Percentiles rank a stretch among this genome's conserved stretches.
Conservation (phyloP, 192 early-diverging fungal species). For the Linnemannia zychae region DNA sequence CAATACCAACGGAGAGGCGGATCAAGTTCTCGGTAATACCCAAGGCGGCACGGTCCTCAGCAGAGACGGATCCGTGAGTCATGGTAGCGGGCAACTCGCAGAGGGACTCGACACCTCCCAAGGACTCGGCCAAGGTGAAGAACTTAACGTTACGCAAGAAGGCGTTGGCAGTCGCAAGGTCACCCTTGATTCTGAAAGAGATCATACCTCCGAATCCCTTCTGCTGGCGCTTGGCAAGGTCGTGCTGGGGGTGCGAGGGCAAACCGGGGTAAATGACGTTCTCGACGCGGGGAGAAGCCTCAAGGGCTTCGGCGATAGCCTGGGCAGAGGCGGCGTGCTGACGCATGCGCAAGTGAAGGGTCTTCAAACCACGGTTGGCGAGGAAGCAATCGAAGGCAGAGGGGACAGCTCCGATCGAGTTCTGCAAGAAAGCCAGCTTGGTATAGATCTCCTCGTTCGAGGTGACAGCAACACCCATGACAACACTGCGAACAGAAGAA, state of each 20-base stretch:
- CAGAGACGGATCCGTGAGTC: conserved; percentile 93
- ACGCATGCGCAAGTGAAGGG: conserved; percentile 94
- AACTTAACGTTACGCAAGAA: conserved; percentile 86
- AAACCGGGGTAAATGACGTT: conserved; percentile 96
- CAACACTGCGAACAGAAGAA: conserved; percentile 62
- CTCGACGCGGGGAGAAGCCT: conserved; percentile 77
- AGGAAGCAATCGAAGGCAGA: conserved; percentile 97
- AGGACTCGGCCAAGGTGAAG: conserved; percentile 96
- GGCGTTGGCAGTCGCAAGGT: conserved; percentile 81
- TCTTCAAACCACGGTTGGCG: conserved; percentile 96
- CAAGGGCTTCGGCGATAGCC: conserved; percentile 84
- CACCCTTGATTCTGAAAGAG: conserved; percentile 91
- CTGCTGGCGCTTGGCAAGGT: conserved; percentile 89
- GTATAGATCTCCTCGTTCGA: conserved; percentile 78
- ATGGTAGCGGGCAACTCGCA: conserved; percentile 95
- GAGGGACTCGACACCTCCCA: conserved; percentile 96
- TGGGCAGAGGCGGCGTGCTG: conserved; percentile 90
- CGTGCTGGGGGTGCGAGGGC: conserved; percentile 91
- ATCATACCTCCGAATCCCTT: conserved; percentile 98
- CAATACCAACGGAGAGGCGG: conserved; percentile 93
- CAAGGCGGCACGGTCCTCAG: conserved; percentile 85
- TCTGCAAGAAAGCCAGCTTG: conserved; percentile 93
- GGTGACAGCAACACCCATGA: conserved; percentile 95
- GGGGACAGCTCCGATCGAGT: conserved; percentile 97
- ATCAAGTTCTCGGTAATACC: conserved; percentile 96